These are phyloP conservation scores for Alternaria burnsii DNA, from an alignment of 2,329 filamentous ascomycete genomes.

Conservation along the genomic window DNA sequence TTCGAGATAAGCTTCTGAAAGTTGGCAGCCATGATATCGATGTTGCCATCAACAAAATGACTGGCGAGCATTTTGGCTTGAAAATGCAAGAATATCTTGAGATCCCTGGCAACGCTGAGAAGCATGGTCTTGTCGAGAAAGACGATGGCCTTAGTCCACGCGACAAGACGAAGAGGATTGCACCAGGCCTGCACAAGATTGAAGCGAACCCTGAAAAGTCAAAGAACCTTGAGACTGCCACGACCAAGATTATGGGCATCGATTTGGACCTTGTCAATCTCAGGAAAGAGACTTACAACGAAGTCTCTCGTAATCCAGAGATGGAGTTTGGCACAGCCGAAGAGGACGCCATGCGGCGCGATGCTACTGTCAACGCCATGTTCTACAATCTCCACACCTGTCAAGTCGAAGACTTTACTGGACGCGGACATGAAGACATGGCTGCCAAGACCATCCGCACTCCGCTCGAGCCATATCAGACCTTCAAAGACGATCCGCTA, in stretches of 20 bases:
- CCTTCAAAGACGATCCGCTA: constrained; percentile 92
- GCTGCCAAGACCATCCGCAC: constrained; percentile 77
- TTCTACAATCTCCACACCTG: constrained; percentile 92
- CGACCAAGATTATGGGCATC: constrained; percentile 81
- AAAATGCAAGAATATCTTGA: constrained; percentile 74
- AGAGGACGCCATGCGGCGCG: constrained; percentile 87
- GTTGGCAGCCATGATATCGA: constrained; percentile 82
- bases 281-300: constrained; percentile 86
- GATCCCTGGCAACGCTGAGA: constrained; percentile 65
- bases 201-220: constrained; percentile 94
- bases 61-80: constrained; percentile 77
- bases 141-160: constrained; percentile 48
- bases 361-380: constrained; percentile 93
- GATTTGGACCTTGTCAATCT: constrained; percentile 96
- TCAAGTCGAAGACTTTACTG: constrained; percentile 84
- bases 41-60: constrained; percentile 86
- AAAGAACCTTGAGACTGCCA: constrained; percentile 93
- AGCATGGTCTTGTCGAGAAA: constrained; percentile 62
- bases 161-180: constrained; percentile 66
- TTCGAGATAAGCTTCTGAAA: constrained; percentile 81
- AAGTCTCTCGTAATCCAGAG: constrained; percentile 87
- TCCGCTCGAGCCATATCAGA: constrained; percentile 86
- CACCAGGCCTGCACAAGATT: constrained; percentile 81
- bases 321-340: constrained; percentile 93
- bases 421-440: constrained; percentile 78